These are phyloP conservation scores for Colletotrichum siamense DNA, from an alignment of 2,329 filamentous ascomycete species.

Conservation along the genomic window DNA sequence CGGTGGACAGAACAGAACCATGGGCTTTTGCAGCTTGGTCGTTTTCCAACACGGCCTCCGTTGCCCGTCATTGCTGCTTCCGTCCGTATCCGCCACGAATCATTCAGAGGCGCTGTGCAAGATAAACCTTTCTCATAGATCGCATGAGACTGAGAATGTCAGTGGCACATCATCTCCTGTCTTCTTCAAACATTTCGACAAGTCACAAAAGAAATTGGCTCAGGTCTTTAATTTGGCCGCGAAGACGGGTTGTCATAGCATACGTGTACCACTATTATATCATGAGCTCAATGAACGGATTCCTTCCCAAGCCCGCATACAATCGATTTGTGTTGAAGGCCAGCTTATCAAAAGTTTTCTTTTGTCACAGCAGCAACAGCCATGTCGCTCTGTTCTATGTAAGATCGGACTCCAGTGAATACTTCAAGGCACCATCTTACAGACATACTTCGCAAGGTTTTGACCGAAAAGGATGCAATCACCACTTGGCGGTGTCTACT, in stretches of 20 bases:
- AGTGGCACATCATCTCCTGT: neutral
- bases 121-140: neutral
- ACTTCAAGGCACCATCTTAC: neutral
- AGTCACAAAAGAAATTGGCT: too few relatives aligned
- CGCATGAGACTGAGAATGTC: accelerated
- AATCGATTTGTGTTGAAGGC: accelerated
- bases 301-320: accelerated
- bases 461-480: neutral
- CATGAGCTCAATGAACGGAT: neutral
- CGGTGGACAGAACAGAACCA: neutral
- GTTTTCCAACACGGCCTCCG: too few relatives aligned
- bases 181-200: neutral
- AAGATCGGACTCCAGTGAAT: accelerated
- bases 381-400: accelerated
- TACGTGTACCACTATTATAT: neutral
- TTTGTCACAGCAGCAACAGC: accelerated
- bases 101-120: neutral
- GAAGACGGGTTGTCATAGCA: neutral
- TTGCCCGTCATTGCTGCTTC: neutral
- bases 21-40: neutral
- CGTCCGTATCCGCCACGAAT: neutral
- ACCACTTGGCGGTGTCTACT: accelerated
- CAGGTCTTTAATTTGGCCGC: too few relatives aligned
- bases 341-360: accelerated
- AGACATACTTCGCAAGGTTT: accelerated